phyloP scores from a whole-genome alignment of 164 flowering plant genomes.

The Cinnamomum micranthum region DNA sequence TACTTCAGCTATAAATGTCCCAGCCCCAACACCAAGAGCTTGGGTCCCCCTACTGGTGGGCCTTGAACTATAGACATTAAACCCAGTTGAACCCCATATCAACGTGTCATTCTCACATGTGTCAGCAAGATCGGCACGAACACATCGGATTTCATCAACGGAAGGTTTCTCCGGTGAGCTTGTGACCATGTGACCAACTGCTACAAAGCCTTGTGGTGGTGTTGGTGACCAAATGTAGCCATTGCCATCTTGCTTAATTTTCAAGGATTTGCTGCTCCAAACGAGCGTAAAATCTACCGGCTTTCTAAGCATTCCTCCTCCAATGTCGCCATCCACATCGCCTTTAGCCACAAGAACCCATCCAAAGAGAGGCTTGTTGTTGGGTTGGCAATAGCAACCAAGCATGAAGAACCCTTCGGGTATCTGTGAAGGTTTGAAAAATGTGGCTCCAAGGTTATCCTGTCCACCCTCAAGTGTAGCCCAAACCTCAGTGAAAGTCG shows the following conservation, averaged over 20 bases:
- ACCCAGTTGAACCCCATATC: constrained; percentile 52
- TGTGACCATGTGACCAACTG: constrained; percentile 62
- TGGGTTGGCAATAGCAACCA: constrained; percentile 70
- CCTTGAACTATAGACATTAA: constrained; percentile 36
- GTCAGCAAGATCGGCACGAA: constrained; percentile 60
- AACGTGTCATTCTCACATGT: constrained; percentile 33
- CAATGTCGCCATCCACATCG: not conserved
- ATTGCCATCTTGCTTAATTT: constrained; percentile 45
- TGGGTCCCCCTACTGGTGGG: constrained; percentile 44
- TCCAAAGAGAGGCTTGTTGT: constrained; percentile 55
- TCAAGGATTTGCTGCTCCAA: constrained; percentile 54
- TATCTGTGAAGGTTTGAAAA: constrained; percentile 56
- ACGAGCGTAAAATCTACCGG: constrained; percentile 70
- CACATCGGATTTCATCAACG: constrained; percentile 55
- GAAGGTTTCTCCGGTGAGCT: constrained; percentile 60
- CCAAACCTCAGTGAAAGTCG: constrained; percentile 64
- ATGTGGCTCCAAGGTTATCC: constrained; percentile 57
- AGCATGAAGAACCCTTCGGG: constrained; percentile 67
- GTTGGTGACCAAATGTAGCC: constrained; percentile 72
- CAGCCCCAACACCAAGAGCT: constrained; percentile 48
- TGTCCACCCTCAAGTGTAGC: constrained; percentile 60
- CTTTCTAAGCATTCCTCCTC: constrained; percentile 18
- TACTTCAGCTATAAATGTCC: constrained; percentile 44
- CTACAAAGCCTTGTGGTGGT: constrained; percentile 60
- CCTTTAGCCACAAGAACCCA: constrained; percentile 57